Conservation (phyloP, 2,329 filamentous ascomycete species). For the Biscogniauxia marginata region DNA sequence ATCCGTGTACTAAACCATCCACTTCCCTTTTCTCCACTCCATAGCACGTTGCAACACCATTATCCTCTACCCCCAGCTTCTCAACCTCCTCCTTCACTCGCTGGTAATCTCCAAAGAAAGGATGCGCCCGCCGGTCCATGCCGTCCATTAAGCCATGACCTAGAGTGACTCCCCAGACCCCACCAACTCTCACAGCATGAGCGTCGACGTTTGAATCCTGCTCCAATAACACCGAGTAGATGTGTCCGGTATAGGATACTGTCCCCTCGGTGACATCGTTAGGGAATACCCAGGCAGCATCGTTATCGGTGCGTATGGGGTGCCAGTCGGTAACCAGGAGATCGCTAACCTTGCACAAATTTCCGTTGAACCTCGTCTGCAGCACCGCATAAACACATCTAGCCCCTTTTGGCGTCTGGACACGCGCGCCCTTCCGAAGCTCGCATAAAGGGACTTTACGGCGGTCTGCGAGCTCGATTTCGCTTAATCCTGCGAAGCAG, state of each 20-base stretch:
- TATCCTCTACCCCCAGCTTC: constrained; percentile 32
- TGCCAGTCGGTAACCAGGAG: constrained; percentile 61
- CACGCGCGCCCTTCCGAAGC: constrained; percentile 45
- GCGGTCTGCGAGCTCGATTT: constrained; percentile 45
- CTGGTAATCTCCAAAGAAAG: constrained; percentile 54
- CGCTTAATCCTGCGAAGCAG: constrained; percentile 54
- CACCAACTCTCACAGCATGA: constrained; percentile 50
- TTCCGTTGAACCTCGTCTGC: constrained; percentile 39
- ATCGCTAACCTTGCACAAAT: constrained; percentile 45
- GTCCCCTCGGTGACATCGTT: constrained; percentile 32
- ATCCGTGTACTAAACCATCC: neutral
- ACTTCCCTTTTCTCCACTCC: neutral
- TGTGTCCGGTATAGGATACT: constrained; percentile 46
- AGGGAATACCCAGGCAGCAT: constrained; percentile 48
- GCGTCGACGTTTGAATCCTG: constrained; percentile 41
- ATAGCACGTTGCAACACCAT: constrained; percentile 30
- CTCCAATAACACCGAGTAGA: constrained; percentile 59
- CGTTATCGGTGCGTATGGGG: constrained; percentile 43
- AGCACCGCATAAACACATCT: constrained; percentile 51
- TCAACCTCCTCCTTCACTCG: constrained; percentile 41
- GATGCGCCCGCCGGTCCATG: constrained; percentile 47
- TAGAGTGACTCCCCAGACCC: constrained; percentile 54
- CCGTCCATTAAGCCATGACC: constrained; percentile 51
- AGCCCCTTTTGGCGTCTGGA: constrained; percentile 50
- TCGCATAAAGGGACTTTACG: constrained; percentile 39